Percentiles rank a stretch among this genome's conserved stretches.
Conservation (phyloP, 495 filamentous ascomycete genomes). For the Trichoderma asperelloides region DNA sequence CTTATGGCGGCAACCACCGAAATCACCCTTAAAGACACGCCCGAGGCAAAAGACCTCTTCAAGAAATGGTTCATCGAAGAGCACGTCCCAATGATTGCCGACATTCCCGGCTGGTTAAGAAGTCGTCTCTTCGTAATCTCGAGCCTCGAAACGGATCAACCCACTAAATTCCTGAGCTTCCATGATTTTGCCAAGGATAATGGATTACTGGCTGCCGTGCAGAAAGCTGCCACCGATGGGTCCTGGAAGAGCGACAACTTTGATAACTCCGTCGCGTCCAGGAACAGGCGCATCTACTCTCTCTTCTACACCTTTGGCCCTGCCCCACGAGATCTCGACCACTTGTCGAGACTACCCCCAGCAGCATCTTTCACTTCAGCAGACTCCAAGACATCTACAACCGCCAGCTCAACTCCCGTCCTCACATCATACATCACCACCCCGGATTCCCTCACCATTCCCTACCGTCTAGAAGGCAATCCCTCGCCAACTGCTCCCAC, state of each 20-base stretch:
- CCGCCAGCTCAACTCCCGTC: conserved; percentile 30
- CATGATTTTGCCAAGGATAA: conserved; percentile 63
- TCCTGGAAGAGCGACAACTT: conserved; percentile 44
- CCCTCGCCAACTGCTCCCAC: conserved; percentile 54
- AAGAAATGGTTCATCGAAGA: conserved; percentile 63
- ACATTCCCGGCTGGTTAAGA: conserved; percentile 68
- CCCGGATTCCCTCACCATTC: conserved; percentile 54
- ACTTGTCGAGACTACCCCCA: conserved; percentile 25
- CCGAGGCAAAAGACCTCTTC: conserved; percentile 46
- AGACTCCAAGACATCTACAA: conserved; percentile 41
- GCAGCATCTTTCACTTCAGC: conserved; percentile 41
- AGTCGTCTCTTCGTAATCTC: conserved; percentile 55
- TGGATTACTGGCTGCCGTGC: conserved; percentile 53
- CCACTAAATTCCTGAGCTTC: conserved; percentile 47
- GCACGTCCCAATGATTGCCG: conserved; percentile 60
- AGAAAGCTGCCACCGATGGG: conserved; percentile 51
- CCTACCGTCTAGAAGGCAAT: conserved; percentile 68
- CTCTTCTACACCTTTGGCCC: conserved; percentile 74
- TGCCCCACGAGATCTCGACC: conserved; percentile 52
- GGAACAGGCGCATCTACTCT: conserved; percentile 50
- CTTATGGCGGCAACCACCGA: conserved; percentile 54
- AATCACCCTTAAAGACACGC: conserved; percentile 43
- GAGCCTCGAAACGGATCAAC: conserved; percentile 39
- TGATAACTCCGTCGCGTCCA: conserved; percentile 45
- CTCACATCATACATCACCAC: conserved; percentile 61